Conservation (phyloP, 2,329 filamentous ascomycete species). For the Penicillium sp. region DNA sequence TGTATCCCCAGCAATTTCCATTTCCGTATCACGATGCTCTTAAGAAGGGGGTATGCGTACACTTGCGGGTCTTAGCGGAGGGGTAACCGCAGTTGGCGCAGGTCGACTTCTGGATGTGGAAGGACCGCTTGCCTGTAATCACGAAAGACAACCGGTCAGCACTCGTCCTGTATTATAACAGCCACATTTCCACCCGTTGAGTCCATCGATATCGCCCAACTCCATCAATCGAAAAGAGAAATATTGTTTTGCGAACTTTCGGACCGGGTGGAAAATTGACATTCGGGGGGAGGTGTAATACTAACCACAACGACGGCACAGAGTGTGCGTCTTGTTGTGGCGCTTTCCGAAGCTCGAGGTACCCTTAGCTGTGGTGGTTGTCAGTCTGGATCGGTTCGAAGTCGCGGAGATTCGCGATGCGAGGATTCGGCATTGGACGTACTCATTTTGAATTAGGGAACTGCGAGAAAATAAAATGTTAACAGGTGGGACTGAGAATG, state of each 20-base stretch:
- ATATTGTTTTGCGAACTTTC: constrained; percentile 23
- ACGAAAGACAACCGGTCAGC: constrained; percentile 33
- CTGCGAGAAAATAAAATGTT: constrained; percentile 32
- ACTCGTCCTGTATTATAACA: constrained; percentile 15
- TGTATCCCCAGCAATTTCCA: constrained; percentile 3
- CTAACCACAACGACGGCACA: constrained; percentile 98
- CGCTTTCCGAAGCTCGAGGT: constrained; percentile 75
- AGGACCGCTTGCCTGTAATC: constrained; percentile 80
- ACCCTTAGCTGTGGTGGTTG: constrained; percentile 66
- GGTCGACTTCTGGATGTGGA: constrained; percentile 99
- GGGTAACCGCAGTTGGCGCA: constrained; percentile 97
- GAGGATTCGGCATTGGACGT: constrained; percentile 46
- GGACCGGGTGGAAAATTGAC: constrained; percentile 16
- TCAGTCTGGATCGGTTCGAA: constrained; percentile 46
- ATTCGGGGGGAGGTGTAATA: constrained; percentile 41
- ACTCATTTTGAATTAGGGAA: constrained; percentile 64
- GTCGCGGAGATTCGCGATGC: constrained; percentile 27
- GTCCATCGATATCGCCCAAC: constrained; percentile 13
- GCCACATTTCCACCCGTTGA: constrained; percentile 7
- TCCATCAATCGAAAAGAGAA: constrained; percentile 17
- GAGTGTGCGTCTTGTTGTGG: constrained; percentile 98
- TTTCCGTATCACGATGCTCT: constrained; percentile 10
- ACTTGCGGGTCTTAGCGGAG: constrained; percentile 95
- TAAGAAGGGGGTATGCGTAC: constrained; percentile 64
- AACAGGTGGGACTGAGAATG: constrained; percentile 23